phyloP scores from a whole-genome alignment of 768 basidiomycete genomes.

The Gloeopeniophorella convolvens region DNA sequence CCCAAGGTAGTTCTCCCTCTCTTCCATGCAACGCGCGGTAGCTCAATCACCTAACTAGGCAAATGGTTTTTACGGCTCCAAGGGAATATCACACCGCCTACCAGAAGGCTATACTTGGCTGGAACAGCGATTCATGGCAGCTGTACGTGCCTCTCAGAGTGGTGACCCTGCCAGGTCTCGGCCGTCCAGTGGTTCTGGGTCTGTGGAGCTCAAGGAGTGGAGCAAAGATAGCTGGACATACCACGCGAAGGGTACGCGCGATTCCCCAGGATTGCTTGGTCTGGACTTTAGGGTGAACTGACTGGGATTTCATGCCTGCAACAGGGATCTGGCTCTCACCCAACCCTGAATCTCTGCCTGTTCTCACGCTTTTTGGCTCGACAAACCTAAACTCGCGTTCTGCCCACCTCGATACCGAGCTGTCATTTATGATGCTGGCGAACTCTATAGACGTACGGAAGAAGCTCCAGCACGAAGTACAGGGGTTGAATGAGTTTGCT shows the following conservation, averaged over 20 bases:
- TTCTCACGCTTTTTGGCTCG: slow-evolving; percentile 84
- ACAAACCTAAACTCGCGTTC: slow-evolving; percentile 94
- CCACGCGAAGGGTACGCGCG: slow-evolving; percentile 83
- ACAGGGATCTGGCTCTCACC: slow-evolving; percentile 87
- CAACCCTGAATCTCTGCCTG: slow-evolving; percentile 40
- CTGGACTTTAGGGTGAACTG: neutral
- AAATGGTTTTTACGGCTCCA: slow-evolving; percentile 91
- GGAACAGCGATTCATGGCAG: slow-evolving; percentile 76
- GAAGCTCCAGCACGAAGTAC: slow-evolving; percentile 48
- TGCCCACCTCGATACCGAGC: slow-evolving; percentile 83
- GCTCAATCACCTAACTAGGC: slow-evolving; percentile 48
- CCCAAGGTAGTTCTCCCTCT: slow-evolving; percentile 56
- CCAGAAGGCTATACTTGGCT: slow-evolving; percentile 92
- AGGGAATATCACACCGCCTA: slow-evolving; percentile 85
- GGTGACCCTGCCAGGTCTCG: too few species aligned
- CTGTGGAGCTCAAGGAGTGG: slow-evolving; percentile 81
- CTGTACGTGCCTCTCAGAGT: slow-evolving; percentile 41
- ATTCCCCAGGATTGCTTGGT: neutral
- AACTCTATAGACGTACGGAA: slow-evolving; percentile 45
- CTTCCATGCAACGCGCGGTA: slow-evolving; percentile 1
- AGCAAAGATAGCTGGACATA: slow-evolving; percentile 89
- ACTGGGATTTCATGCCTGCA: neutral
- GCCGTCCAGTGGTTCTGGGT: slow-evolving; percentile 34
- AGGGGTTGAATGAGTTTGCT: slow-evolving; percentile 42
- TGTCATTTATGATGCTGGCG: slow-evolving; percentile 80